Conservation (phyloP, 495 filamentous ascomycete genomes). For the Podospora conica region DNA sequence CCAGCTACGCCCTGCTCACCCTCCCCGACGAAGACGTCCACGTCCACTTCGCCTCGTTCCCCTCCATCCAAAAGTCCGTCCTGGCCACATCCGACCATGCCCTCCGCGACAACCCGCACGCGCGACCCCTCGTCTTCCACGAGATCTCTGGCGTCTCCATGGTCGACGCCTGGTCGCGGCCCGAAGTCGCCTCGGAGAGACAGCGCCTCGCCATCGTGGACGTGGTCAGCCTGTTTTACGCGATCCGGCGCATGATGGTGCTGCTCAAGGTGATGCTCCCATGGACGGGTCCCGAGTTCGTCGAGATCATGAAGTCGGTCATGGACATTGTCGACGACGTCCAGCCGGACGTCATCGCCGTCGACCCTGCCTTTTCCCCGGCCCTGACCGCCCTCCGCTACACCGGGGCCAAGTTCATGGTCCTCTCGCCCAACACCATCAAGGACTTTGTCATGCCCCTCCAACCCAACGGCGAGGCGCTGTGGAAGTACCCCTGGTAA, state of each 20-base stretch:
- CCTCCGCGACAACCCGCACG: conserved; percentile 23
- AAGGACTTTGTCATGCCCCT: conserved; percentile 29
- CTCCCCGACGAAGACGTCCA: conserved; percentile 31
- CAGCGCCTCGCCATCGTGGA: not conserved
- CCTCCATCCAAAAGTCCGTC: conserved; percentile 27
- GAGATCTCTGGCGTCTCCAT: conserved; percentile 39
- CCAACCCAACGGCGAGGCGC: conserved; percentile 29
- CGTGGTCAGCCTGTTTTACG: not conserved
- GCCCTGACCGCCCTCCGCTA: conserved; percentile 43
- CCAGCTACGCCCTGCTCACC: conserved; percentile 44
- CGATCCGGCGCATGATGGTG: conserved; percentile 24
- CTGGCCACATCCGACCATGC: conserved; percentile 15
- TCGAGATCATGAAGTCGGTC: conserved; percentile 40
- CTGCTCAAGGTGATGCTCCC: conserved; percentile 21
- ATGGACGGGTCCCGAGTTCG: conserved; percentile 46
- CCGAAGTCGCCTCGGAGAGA: conserved; percentile 12
- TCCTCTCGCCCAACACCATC: conserved; percentile 40
- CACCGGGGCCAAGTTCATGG: conserved; percentile 28
- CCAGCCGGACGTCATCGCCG: conserved; percentile 39
- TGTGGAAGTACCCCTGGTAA: conserved; percentile 38
- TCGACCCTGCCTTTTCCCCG: conserved; percentile 47
- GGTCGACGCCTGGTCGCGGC: conserved; percentile 33
- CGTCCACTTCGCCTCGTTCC: conserved; percentile 50
- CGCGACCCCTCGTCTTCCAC: conserved; percentile 28
- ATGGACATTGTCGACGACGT: conserved; percentile 38